These are phyloP conservation scores for Scheffersomyces lignicola DNA, from an alignment of 1,139 yeast genomes.

Conservation along the genomic window DNA sequence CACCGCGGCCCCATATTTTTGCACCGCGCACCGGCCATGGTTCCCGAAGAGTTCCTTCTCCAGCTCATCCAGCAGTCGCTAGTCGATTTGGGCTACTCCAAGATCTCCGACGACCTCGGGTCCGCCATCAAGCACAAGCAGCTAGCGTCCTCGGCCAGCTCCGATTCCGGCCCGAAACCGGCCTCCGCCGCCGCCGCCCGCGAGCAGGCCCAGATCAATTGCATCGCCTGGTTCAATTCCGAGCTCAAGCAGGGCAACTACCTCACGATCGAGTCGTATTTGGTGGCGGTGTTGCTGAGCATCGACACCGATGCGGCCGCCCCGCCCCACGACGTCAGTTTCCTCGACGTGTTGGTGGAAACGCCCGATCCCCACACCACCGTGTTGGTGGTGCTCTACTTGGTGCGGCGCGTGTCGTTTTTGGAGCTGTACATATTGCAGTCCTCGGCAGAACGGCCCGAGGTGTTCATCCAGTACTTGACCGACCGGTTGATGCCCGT, in stretches of 20 bases:
- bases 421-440: slow-evolving; percentile 15
- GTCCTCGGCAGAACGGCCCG: slow-evolving; percentile 2
- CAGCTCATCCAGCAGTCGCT: slow-evolving; percentile 34
- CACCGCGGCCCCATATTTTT: too few relatives aligned
- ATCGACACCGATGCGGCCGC: not conserved
- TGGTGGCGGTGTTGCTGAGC: slow-evolving; percentile 3
- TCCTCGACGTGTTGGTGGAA: slow-evolving; percentile 1
- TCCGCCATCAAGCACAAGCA: slow-evolving; percentile 6
- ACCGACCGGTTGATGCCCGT: slow-evolving; percentile 30
- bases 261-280: slow-evolving; percentile 16
- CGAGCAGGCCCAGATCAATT: slow-evolving; percentile 8
- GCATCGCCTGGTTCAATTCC: slow-evolving; percentile 25
- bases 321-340: not conserved
- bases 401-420: slow-evolving; percentile 26
- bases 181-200: slow-evolving; percentile 3
- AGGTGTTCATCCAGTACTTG: slow-evolving; percentile 16
- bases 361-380: slow-evolving; percentile 1
- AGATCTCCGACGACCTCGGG: slow-evolving; percentile 13
- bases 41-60: slow-evolving; percentile 30
- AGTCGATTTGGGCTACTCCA: slow-evolving; percentile 27
- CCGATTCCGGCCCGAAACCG: slow-evolving; percentile 2
- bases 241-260: slow-evolving; percentile 26
- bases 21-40: too few relatives aligned
- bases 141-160: slow-evolving; percentile 10
- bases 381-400: slow-evolving; percentile 18